phyloP scores from a whole-genome alignment of 192 early-diverging fungal species.

The Backusella luteola region DNA sequence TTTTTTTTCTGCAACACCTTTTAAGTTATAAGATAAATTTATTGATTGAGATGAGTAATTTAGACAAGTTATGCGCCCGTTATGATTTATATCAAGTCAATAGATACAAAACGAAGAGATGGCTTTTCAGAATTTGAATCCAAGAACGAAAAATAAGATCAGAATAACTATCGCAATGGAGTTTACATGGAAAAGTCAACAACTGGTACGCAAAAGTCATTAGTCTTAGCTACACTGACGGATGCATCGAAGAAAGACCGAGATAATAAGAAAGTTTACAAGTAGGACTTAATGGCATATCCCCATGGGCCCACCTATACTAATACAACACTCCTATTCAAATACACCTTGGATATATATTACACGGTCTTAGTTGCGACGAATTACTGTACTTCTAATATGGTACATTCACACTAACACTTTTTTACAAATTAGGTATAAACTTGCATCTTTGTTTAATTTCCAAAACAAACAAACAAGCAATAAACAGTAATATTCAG shows the following conservation, averaged over 20 bases:
- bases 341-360: background rate
- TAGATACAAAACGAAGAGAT: conserved; percentile 20
- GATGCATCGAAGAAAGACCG: background rate
- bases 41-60: background rate
- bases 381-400: background rate
- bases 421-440: too few species aligned
- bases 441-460: too few species aligned
- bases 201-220: background rate
- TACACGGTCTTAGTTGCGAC: background rate
- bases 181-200: background rate
- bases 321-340: background rate
- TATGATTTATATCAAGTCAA: conserved; percentile 17
- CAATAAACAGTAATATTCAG: too few species aligned
- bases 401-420: too few species aligned
- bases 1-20: background rate
- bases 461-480: too few species aligned
- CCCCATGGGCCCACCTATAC: too few species aligned
- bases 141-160: conserved; percentile 11
- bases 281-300: background rate
- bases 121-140: conserved; percentile 4
- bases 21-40: background rate
- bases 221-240: background rate
- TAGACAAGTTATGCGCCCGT: conserved; percentile 14
- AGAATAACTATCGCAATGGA: conserved; percentile 5
- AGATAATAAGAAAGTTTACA: background rate